phyloP scores from a whole-genome alignment of 139 green algal genomes.

The Raphidocelis subcapitata region DNA sequence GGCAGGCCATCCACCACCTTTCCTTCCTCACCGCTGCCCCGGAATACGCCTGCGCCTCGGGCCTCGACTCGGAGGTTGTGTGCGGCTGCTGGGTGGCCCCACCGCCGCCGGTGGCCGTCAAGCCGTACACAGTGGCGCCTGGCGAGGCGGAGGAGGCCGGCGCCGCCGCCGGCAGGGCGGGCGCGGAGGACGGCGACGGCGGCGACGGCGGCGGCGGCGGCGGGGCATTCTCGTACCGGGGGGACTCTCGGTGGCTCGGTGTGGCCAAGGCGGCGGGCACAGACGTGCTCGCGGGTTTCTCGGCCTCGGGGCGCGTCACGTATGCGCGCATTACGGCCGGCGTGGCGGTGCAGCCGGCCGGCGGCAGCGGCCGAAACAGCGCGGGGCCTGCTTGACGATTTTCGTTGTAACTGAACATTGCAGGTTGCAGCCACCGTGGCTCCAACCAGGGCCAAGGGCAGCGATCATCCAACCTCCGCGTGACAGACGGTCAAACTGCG shows the following conservation, averaged over 20 bases:
- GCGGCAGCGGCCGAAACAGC: too few relatives aligned
- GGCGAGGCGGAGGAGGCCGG: conserved; percentile 1
- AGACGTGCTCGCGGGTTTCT: conserved; percentile 18
- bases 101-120: conserved; percentile 3
- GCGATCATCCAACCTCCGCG: too few relatives aligned
- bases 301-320: conserved; percentile 11
- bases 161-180: conserved; percentile 1
- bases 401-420: too few relatives aligned
- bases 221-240: conserved; percentile 7
- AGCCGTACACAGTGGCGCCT: not conserved
- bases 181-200: conserved; percentile 9
- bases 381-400: too few relatives aligned
- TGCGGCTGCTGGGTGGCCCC: conserved; percentile 33
- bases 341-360: too few relatives aligned
- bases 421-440: too few relatives aligned
- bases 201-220: conserved; percentile 7
- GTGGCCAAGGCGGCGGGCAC: conserved; percentile 11
- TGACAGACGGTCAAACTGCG: too few relatives aligned
- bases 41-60: conserved; percentile 22
- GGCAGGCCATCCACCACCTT: conserved; percentile 28
- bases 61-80: conserved; percentile 35
- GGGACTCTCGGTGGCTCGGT: conserved; percentile 20
- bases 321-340: conserved; percentile 7
- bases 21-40: conserved; percentile 13
- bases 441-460: too few relatives aligned